Base-by-base conservation (phyloP, 257 asterid species). In the Fraxinus cuspidata region DNA sequence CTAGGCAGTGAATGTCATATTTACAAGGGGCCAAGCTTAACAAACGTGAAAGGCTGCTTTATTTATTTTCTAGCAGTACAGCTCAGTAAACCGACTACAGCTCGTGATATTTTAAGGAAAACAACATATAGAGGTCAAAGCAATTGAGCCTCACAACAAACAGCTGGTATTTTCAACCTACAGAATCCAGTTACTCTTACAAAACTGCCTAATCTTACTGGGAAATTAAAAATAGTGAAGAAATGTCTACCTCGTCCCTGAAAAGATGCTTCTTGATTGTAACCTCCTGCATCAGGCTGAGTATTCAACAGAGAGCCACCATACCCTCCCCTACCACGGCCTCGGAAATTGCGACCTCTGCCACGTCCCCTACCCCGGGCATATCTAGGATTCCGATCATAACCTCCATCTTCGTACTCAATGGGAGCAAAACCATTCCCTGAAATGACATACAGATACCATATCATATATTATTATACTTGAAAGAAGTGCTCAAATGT, bases 261-360 rank as follows among this genome's bases (percentile, higher is more conserved):
- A 67, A 71, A 51, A 29, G 82, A 80, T 38, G 83, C 80, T 58
- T 86, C 92, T 44, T 84, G 84, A 80, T 84, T 80, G 79, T 88
- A 88, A 74, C 83, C 83, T 63, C 85, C 84, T 42, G 65, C 74
- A 82, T 83, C 88, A 51, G 86, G 84, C 71, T 37, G 77, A 67
- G 69, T 49, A 70, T 78, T 82, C 70, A 78, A 81, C 77, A 72
- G 88, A 12, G 81, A 75, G 10, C 86, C 84, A 73, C 79, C 72
- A 71, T 84, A 88, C 28, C 87, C 90, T 78, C 90, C 90, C 71
- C 92, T 79, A 49, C 92, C 85, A 78, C 88, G 83, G 69, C 92
- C 87, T 29, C 86, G 90, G 77, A 77, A 84, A 79, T 49, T 75
- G 74, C 83, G 88, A 74, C 83, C 86, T 79, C 92, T 78, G 49